These are phyloP conservation scores for Trametes villosa DNA, from an alignment of 768 basidiomycete species.

Conservation along the genomic window DNA sequence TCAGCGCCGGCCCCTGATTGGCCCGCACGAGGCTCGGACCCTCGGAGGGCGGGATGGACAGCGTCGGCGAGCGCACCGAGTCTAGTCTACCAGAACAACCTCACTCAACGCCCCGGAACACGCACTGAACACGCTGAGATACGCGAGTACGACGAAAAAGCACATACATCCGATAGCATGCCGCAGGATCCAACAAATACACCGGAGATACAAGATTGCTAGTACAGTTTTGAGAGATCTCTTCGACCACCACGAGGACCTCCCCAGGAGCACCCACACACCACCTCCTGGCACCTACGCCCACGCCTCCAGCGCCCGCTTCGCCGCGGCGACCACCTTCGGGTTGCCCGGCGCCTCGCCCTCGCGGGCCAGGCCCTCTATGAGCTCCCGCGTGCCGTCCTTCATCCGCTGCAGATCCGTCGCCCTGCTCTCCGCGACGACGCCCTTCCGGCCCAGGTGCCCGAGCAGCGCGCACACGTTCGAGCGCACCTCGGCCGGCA, in stretches of 20 bases:
- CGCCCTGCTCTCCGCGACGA: constrained; percentile 45
- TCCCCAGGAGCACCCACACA: not conserved
- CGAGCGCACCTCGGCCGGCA: constrained; percentile 75
- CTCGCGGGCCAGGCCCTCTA: constrained; percentile 49
- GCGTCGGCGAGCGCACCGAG: too few relatives aligned
- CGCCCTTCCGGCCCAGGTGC: constrained; percentile 59
- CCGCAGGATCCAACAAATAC: constrained; percentile 8
- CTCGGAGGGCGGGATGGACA: too few relatives aligned
- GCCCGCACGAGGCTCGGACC: too few relatives aligned
- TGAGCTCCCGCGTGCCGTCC: constrained; percentile 50
- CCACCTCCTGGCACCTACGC: constrained; percentile 1
- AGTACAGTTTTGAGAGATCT: not conserved
- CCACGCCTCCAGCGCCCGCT: constrained; percentile 49
- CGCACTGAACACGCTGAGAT: too few relatives aligned
- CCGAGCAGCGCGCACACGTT: constrained; percentile 77
- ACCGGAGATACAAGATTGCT: constrained; percentile 4
- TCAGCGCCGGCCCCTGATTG: too few relatives aligned
- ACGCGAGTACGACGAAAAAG: too few relatives aligned
- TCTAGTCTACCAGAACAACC: too few relatives aligned
- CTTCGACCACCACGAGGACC: too few relatives aligned
- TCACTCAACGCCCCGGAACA: too few relatives aligned
- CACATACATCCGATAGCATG: too few relatives aligned
- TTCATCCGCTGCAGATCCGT: constrained; percentile 50
- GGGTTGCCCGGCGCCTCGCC: constrained; percentile 35
- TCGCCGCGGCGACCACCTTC: constrained; percentile 45